A percentile compares a stretch with the other conserved stretches of the same genome.
Conservation (phyloP, 2,329 filamentous ascomycete genomes). For the Fusarium chuoi region DNA sequence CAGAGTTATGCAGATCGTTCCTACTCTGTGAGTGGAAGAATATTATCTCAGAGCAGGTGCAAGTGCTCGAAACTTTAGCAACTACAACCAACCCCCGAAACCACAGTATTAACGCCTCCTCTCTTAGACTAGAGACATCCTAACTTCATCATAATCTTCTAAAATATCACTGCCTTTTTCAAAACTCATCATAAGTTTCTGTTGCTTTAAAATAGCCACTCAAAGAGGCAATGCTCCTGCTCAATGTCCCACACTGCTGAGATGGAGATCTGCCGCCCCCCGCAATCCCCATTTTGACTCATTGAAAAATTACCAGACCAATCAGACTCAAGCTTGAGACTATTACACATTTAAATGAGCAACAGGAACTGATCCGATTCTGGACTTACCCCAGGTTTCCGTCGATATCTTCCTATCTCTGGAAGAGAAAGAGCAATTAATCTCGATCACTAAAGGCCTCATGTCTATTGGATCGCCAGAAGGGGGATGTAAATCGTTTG, state of each 20-base stretch:
- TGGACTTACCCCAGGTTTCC: slow-evolving; percentile 41
- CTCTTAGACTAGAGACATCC: not conserved
- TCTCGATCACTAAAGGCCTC: slow-evolving; percentile 42
- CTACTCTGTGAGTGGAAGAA: not conserved
- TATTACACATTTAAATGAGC: slow-evolving; percentile 41
- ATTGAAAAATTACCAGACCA: slow-evolving; percentile 7
- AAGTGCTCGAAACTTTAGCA: not conserved
- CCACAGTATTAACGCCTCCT: not conserved
- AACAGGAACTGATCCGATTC: slow-evolving; percentile 33
- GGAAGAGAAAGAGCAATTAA: slow-evolving; percentile 25
- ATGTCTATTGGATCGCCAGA: slow-evolving; percentile 36
- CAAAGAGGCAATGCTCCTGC: slow-evolving; percentile 7
- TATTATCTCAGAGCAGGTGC: not conserved
- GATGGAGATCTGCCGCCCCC: slow-evolving; percentile 43
- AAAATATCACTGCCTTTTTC: not conserved
- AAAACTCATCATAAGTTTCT: not conserved
- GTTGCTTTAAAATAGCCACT: not conserved
- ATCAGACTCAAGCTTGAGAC: slow-evolving; percentile 13
- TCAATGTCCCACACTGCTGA: slow-evolving; percentile 13
- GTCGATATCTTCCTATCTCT: slow-evolving; percentile 41
- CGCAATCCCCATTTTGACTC: slow-evolving; percentile 36
- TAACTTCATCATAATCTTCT: not conserved
- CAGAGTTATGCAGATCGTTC: not conserved
- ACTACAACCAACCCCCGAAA: not conserved
- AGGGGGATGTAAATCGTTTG: slow-evolving; percentile 23